Conservation (phyloP, 2,329 filamentous ascomycete genomes). For the Harringtonia aguacate region DNA sequence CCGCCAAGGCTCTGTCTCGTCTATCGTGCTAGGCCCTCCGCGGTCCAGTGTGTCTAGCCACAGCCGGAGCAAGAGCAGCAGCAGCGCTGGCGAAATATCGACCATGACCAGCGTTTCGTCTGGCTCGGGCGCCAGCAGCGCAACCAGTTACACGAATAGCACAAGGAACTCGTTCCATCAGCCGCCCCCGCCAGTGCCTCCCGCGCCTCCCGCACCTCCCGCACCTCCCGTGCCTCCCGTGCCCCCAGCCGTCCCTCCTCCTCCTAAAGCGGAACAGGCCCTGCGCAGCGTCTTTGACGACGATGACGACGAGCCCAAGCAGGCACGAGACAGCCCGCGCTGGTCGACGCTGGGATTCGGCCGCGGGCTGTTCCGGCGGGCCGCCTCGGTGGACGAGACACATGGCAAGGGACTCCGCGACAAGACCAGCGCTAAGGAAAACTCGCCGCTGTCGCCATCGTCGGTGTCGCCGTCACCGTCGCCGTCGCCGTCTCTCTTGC, state of each 20-base stretch:
- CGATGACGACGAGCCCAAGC: background rate
- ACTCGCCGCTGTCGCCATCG: background rate
- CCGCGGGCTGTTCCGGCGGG: background rate
- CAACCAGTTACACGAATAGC: background rate
- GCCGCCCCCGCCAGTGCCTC: no score
- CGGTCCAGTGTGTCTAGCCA: slow-evolving; percentile 2
- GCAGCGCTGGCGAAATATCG: slow-evolving; percentile 6
- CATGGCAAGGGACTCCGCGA: background rate
- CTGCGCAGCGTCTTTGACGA: slow-evolving; percentile 2
- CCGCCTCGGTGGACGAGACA: background rate
- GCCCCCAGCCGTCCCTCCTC: no score
- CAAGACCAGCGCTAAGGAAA: background rate
- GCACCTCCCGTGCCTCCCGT: no score
- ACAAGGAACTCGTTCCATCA: no score
- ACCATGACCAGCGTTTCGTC: slow-evolving; percentile 1
- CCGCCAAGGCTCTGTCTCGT: background rate
- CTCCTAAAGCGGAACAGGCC: background rate
- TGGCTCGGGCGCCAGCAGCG: slow-evolving; percentile 2
- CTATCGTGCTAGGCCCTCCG: background rate
- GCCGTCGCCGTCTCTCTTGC: background rate
- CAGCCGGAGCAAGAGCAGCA: slow-evolving; percentile 10
- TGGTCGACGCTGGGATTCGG: background rate
- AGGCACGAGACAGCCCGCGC: background rate
- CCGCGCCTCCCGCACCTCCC: no score
- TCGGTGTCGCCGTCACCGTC: background rate